Conservation (phyloP, 192 early-diverging fungal genomes). For the Backusella tarrabulga region DNA sequence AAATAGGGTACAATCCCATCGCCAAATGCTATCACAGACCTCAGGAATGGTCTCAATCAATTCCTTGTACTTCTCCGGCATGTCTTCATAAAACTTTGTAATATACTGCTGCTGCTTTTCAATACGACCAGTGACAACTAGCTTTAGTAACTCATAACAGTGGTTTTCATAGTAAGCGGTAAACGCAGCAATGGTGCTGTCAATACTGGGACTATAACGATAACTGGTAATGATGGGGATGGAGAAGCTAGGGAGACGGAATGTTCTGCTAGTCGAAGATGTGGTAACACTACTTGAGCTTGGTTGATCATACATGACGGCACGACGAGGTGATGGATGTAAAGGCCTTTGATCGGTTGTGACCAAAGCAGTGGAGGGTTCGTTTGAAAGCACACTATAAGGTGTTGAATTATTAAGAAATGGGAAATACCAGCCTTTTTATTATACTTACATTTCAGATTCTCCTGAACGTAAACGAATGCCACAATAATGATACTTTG, state of each 20-base stretch:
- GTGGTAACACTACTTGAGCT: neutral
- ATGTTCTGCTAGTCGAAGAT: neutral
- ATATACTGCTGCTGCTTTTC: neutral
- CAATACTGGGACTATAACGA: neutral
- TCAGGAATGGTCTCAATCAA: constrained; percentile 29
- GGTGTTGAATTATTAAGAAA: too few relatives aligned
- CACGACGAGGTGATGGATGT: neutral
- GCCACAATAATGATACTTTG: constrained; percentile 51
- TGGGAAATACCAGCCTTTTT: neutral
- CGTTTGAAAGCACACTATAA: neutral
- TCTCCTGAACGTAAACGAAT: constrained; percentile 24
- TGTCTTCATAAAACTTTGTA: constrained; percentile 8
- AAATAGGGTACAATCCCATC: constrained; percentile 50
- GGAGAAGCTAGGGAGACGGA: neutral
- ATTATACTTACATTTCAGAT: neutral
- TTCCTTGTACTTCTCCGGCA: neutral
- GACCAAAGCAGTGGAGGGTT: neutral
- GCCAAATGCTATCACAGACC: constrained; percentile 45
- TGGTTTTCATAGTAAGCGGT: neutral
- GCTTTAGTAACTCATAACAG: neutral
- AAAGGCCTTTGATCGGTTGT: neutral
- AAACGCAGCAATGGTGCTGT: neutral
- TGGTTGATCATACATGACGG: neutral
- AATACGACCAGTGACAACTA: neutral
- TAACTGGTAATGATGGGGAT: neutral